Percentiles rank a stretch among this genome's conserved stretches.
These are phyloP conservation scores for Geotrichum ghanense DNA, from an alignment of 805 yeast genomes.

Conservation along the genomic window DNA sequence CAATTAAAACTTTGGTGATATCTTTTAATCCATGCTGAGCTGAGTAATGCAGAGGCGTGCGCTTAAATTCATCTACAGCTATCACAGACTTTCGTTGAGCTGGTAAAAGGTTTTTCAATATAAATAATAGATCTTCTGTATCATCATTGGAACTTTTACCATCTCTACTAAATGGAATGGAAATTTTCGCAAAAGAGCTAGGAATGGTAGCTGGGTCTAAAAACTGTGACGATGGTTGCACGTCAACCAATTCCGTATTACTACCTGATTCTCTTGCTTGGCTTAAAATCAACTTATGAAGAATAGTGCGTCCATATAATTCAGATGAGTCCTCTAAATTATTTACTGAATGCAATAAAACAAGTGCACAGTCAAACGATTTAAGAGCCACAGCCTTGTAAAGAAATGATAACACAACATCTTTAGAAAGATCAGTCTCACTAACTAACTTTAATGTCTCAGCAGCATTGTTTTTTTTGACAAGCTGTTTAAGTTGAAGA, in stretches of 20 bases:
- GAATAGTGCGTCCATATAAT: slow-evolving; percentile 69
- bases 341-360: slow-evolving; percentile 39
- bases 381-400: neutral
- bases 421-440: slow-evolving; percentile 53
- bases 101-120: slow-evolving; percentile 44
- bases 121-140: slow-evolving; percentile 42
- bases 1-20: slow-evolving; percentile 43
- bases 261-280: slow-evolving; percentile 57
- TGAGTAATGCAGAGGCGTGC: slow-evolving; percentile 76
- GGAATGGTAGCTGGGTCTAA: too few species aligned
- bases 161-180: slow-evolving; percentile 46
- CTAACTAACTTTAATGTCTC: slow-evolving; percentile 32
- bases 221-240: too few species aligned
- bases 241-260: too few species aligned
- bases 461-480: slow-evolving; percentile 31
- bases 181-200: slow-evolving; percentile 68
- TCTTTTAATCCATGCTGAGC: slow-evolving; percentile 66
- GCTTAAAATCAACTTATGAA: slow-evolving; percentile 73
- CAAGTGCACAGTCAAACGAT: slow-evolving; percentile 22
- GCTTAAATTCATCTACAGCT: slow-evolving; percentile 53
- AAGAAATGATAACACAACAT: slow-evolving; percentile 43
- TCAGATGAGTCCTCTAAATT: slow-evolving; percentile 55
- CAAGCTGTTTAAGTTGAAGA: slow-evolving; percentile 31
- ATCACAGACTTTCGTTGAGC: slow-evolving; percentile 39
- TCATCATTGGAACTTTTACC: slow-evolving; percentile 46